Evolutionary conservation across 768 basidiomycete genomes (phyloP), one percentile per base, ranked within the genome.

Genomic region (Boletus patriciae): DNA sequence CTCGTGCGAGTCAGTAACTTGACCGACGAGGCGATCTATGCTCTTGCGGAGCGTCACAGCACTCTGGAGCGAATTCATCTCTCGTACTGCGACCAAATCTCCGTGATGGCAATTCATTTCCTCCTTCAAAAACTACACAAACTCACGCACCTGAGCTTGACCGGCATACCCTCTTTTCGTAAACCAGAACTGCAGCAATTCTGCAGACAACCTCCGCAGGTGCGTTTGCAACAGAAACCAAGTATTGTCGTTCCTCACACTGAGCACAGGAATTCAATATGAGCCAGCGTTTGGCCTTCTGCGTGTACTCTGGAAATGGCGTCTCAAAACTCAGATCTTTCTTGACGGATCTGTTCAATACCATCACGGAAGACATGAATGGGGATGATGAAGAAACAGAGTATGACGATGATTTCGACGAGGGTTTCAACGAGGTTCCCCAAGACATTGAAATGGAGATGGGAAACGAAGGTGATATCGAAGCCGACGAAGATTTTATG

Each of bases 51-150:
- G 59, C 84, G 93, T 16, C 86, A 92, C 65, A 83, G 85, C 29
- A 88, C 92, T 10, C 80, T 98, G 23, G 97, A 99, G 70, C 88
- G 97, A 40, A 93, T 99, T 21, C 97, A 99, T 73, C 78, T 99
- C 47, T 97, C 94, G 3, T 98, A 98, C 69, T 99, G 97, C 72
- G 93, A 97, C 70, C 91, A 95, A 66, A 89, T 99, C 54, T 86
- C 90, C 7, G 91, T 98, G 63, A 82, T 87, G 76, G 94, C 94
- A 18, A 84, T 98, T 47, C 90, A 95, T 66, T 92, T 88, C 71
- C 81, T 99, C 44, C 81, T 99, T 42, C 86, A 90, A 67, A 87
- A 88, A 66, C 80, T 98, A n/a, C 85, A 86, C 67, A 90, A 91
- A 63, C 77, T 99, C 31, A 97, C 93, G 1, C 97, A 99, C 76